phyloP scores from a whole-genome alignment of 495 filamentous ascomycete genomes.

The Tuber microsphaerosporum region DNA sequence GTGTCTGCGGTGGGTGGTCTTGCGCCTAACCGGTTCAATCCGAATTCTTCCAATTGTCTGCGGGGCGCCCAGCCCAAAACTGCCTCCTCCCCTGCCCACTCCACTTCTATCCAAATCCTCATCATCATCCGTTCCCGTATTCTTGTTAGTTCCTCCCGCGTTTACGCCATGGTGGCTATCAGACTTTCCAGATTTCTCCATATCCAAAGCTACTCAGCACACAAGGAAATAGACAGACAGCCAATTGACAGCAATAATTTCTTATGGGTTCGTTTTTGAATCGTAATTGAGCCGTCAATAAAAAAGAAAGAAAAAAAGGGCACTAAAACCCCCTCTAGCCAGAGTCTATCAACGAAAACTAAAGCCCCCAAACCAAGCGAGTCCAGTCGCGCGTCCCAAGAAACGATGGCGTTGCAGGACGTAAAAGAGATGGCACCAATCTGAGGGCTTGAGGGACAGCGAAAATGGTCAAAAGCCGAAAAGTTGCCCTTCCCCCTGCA shows the following conservation, averaged over 20 bases:
- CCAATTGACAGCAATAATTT: slow-evolving; percentile 14
- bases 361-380: slow-evolving; percentile 20
- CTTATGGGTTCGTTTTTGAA: slow-evolving; percentile 25
- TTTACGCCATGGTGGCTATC: slow-evolving; percentile 26
- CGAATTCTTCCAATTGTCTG: slow-evolving; percentile 21
- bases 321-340: not conserved
- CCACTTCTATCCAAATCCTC: slow-evolving; percentile 31
- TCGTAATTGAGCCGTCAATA: slow-evolving; percentile 30
- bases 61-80: slow-evolving; percentile 11
- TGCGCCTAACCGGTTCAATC: slow-evolving; percentile 23
- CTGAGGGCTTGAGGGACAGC: slow-evolving; percentile 8
- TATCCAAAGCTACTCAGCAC: slow-evolving; percentile 19
- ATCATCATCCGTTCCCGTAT: slow-evolving; percentile 35
- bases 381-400: slow-evolving; percentile 28
- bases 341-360: not conserved
- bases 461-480: not conserved
- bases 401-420: slow-evolving; percentile 21
- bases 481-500: not conserved
- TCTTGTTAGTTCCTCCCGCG: slow-evolving; percentile 18
- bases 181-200: slow-evolving; percentile 31
- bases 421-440: slow-evolving; percentile 11
- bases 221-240: slow-evolving; percentile 30
- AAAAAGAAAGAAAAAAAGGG: not conserved
- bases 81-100: slow-evolving; percentile 23
- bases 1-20: slow-evolving; percentile 22